Evolutionary conservation across 2,329 filamentous ascomycete genomes (phyloP).

Genomic region (Pyricularia pennisetigena): DNA sequence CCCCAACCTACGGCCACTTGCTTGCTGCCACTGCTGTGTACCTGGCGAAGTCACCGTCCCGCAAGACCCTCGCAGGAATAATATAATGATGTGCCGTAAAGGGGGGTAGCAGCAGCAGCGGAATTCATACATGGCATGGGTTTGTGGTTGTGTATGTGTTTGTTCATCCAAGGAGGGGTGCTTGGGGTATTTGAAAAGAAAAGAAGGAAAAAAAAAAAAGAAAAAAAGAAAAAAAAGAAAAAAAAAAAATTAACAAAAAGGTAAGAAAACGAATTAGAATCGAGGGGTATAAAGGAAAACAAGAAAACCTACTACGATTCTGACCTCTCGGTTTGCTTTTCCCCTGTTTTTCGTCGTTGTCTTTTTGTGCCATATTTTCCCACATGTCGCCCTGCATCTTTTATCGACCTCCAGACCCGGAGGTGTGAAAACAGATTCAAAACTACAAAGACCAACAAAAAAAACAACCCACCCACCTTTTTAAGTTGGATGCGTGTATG

Average conservation of each 20-base stretch:
- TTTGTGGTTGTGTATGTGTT: neutral
- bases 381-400: neutral
- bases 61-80: neutral
- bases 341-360: neutral
- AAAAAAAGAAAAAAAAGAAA: slow-evolving; percentile 1
- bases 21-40: neutral
- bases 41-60: neutral
- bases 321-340: neutral
- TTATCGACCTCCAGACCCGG: neutral
- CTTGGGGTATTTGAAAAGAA: neutral
- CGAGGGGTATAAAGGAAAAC: slow-evolving; percentile 2
- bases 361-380: neutral
- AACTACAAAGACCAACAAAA: neutral
- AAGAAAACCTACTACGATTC: neutral
- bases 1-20: neutral
- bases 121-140: neutral
- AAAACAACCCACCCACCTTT: neutral
- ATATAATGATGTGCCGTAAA: neutral
- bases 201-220: neutral
- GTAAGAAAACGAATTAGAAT: neutral
- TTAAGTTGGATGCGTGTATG: neutral
- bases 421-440: neutral
- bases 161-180: neutral
- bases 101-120: neutral
- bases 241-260: neutral